Conservation (phyloP, 2,329 filamentous ascomycete genomes). For the Cordyceps javanica region DNA sequence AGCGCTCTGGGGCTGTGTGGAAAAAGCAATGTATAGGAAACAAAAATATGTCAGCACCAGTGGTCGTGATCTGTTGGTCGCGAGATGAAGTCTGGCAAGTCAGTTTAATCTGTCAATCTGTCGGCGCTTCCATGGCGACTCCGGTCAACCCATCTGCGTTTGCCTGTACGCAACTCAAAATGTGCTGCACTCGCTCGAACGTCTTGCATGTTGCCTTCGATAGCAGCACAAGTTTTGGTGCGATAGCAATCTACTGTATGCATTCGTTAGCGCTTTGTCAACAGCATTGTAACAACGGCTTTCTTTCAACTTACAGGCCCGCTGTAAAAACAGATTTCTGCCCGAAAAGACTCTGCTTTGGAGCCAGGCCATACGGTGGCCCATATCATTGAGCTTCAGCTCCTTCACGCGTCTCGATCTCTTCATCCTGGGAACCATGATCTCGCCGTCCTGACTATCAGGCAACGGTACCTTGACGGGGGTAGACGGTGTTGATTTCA, state of each 20-base stretch:
- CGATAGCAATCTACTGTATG: conserved; percentile 81
- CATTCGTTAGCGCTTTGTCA: conserved; percentile 12
- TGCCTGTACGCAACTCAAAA: conserved; percentile 83
- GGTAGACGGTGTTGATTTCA: conserved; percentile 25
- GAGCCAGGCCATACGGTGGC: conserved; percentile 93
- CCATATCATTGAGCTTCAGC: conserved; percentile 85
- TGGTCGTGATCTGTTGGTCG: background rate
- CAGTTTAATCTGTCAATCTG: background rate
- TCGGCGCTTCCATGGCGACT: conserved; percentile 29
- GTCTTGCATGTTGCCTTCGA: conserved; percentile 73
- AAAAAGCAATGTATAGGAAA: background rate
- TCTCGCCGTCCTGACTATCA: conserved; percentile 66
- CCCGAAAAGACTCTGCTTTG: conserved; percentile 89
- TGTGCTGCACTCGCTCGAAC: conserved; percentile 69
- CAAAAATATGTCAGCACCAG: background rate
- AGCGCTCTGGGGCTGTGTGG: too few relatives aligned
- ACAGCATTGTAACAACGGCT: background rate
- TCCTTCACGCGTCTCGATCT: conserved; percentile 69
- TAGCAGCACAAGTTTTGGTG: conserved; percentile 80
- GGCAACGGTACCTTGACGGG: conserved; percentile 56
- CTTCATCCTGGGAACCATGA: conserved; percentile 69
- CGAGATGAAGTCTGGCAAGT: background rate
- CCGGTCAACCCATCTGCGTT: conserved; percentile 65
- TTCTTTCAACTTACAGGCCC: conserved; percentile 64
- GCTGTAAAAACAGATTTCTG: conserved; percentile 79